A percentile compares a stretch with the other conserved stretches of the same genome.
phyloP scores from a whole-genome alignment of 106 monocot species.

The Triglochin maritima region DNA sequence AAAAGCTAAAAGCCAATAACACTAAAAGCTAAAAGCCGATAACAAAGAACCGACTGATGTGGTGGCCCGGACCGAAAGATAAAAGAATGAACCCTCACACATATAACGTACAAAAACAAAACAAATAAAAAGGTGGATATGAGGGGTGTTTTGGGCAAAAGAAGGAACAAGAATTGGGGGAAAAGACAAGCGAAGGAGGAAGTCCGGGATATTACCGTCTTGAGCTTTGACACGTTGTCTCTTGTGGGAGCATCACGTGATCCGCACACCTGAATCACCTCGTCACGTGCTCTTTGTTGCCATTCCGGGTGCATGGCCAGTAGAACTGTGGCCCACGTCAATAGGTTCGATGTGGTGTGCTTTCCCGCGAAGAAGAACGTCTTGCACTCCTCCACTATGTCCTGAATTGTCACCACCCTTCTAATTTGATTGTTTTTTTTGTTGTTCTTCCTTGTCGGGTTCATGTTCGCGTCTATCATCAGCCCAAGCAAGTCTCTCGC shows the following conservation, averaged over 20 bases:
- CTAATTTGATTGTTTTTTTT: neutral
- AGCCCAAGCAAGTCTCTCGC: constrained; percentile 23
- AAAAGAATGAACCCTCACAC: neutral
- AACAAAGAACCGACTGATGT: no score
- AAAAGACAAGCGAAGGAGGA: neutral
- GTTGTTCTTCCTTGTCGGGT: neutral
- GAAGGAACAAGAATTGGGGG: neutral
- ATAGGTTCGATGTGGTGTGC: constrained; percentile 22
- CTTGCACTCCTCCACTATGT: constrained; percentile 38
- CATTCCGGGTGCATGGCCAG: constrained; percentile 30
- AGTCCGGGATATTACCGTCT: constrained; percentile 9
- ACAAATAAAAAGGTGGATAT: neutral
- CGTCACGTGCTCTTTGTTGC: constrained; percentile 21
- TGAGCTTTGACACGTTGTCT: constrained; percentile 21
- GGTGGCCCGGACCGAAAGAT: neutral
- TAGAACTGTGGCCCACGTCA: constrained; percentile 27
- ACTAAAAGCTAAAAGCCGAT: no score
- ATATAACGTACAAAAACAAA: neutral
- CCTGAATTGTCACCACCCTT: constrained; percentile 2
- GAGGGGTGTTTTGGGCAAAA: constrained; percentile 4
- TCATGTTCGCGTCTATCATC: constrained; percentile 10
- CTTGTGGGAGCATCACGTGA: constrained; percentile 10
- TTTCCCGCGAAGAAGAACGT: constrained; percentile 30
- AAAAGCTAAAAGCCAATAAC: no score
- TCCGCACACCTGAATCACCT: constrained; percentile 27